Percentiles rank a stretch among this genome's conserved stretches.
phyloP scores from a whole-genome alignment of 495 filamentous ascomycete species.

The Penicillium samsonianum region DNA sequence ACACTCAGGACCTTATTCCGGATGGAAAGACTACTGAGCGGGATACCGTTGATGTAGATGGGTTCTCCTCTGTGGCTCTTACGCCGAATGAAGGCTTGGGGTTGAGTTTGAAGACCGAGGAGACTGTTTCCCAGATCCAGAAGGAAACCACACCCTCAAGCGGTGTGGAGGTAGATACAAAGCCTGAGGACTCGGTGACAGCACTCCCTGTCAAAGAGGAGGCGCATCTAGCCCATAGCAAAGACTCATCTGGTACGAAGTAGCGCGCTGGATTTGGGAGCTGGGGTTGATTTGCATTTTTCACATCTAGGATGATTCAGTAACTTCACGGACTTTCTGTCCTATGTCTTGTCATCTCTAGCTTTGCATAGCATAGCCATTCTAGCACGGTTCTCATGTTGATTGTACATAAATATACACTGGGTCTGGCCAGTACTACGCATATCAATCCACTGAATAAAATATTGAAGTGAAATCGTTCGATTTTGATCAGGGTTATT shows the following conservation, averaged over 20 bases:
- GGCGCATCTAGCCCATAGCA: background rate
- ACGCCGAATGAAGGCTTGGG: slow-evolving; percentile 19
- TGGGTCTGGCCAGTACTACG: background rate
- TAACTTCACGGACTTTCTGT: background rate
- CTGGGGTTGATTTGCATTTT: slow-evolving; percentile 2
- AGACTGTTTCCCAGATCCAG: background rate
- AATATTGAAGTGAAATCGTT: background rate
- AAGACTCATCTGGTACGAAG: slow-evolving; percentile 8
- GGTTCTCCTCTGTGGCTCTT: slow-evolving; percentile 25
- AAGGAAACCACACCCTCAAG: background rate
- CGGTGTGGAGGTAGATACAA: background rate
- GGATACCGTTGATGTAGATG: slow-evolving; percentile 18
- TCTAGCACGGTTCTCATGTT: background rate
- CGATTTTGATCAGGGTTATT: background rate
- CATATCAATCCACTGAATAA: background rate
- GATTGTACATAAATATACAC: background rate
- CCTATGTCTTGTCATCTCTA: background rate
- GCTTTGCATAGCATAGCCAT: background rate
- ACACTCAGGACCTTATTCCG: background rate
- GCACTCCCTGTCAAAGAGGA: slow-evolving; percentile 14
- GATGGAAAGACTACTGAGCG: slow-evolving; percentile 4
- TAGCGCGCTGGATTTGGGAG: background rate
- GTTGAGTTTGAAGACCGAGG: background rate
- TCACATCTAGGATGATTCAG: background rate
- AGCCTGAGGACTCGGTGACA: slow-evolving; percentile 3